Conservation (phyloP, 2,329 filamentous ascomycete genomes). For the Geosmithia morbida region DNA sequence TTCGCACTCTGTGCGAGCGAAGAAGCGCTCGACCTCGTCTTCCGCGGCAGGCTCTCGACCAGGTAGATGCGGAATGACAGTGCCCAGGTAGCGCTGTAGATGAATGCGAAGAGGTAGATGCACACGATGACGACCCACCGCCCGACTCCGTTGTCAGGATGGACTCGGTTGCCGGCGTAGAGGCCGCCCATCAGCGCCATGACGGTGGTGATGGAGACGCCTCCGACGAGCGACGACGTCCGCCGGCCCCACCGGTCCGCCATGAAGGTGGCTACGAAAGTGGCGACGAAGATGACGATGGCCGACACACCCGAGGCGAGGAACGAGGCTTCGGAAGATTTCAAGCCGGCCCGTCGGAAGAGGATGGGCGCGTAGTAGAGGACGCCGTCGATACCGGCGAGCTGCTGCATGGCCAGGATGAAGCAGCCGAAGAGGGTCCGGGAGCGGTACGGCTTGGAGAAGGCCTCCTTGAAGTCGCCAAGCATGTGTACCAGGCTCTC, state of each 20-base stretch:
- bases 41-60: conserved; percentile 40
- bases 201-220: conserved; percentile 28
- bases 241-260: conserved; percentile 43
- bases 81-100: conserved; percentile 34
- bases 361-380: conserved; percentile 42
- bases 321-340: conserved; percentile 36
- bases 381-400: conserved; percentile 45
- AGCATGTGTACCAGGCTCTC: conserved; percentile 15
- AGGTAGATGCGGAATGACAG: conserved; percentile 41
- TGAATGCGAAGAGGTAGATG: conserved; percentile 33
- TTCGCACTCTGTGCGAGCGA: conserved; percentile 27
- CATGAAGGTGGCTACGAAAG: conserved; percentile 39
- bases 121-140: conserved; percentile 34
- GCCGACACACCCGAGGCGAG: conserved; percentile 47
- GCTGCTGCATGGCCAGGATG: conserved; percentile 42
- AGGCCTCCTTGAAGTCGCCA: conserved; percentile 17
- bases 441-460: conserved; percentile 24
- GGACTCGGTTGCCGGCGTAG: conserved; percentile 30
- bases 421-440: conserved; percentile 38
- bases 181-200: conserved; percentile 40
- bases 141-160: conserved; percentile 18
- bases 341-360: conserved; percentile 44
- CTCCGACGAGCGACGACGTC: conserved; percentile 37
- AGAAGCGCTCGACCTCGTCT: conserved; percentile 38
- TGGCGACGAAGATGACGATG: conserved; percentile 41